A percentile compares a stretch with the other conserved stretches of the same genome.
These are phyloP conservation scores for Sporisorium exsertum DNA, from an alignment of 1,284 basidiomycete species.

Conservation along the genomic window DNA sequence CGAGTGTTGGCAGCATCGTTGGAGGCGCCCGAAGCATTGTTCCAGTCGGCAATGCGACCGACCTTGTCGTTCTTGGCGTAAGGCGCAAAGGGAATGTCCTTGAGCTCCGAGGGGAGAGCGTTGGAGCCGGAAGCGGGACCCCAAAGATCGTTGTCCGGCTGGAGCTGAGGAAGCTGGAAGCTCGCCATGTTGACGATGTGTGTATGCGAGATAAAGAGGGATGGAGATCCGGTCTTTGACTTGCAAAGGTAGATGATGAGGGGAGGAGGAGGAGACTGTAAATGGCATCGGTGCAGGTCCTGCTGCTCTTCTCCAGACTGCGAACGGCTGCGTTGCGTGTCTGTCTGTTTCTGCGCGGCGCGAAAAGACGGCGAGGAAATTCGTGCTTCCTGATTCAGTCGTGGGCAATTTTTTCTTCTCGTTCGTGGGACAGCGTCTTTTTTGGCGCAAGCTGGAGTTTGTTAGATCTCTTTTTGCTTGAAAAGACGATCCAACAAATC, in stretches of 20 bases:
- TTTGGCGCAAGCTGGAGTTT: neutral
- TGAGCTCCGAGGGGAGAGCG: slow-evolving; percentile 62
- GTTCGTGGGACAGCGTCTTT: neutral
- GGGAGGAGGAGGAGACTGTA: neutral
- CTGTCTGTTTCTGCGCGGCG: slow-evolving; percentile 1
- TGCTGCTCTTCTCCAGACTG: neutral
- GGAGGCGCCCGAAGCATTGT: slow-evolving; percentile 73
- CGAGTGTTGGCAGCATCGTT: slow-evolving; percentile 70
- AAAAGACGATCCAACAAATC: neutral
- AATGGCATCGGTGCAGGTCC: neutral
- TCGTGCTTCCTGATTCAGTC: neutral
- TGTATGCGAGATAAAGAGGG: neutral
- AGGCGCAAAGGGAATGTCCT: slow-evolving; percentile 79
- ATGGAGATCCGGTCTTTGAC: slow-evolving; percentile 6
- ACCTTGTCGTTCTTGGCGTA: slow-evolving; percentile 99
- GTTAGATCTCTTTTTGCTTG: neutral
- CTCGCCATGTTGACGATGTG: slow-evolving; percentile 54
- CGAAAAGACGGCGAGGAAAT: neutral
- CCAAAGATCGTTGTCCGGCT: slow-evolving; percentile 59
- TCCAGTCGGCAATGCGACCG: slow-evolving; percentile 98
- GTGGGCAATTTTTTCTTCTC: slow-evolving; percentile 33
- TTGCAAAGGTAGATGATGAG: slow-evolving; percentile 20
- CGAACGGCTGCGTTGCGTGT: neutral
- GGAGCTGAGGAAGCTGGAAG: slow-evolving; percentile 59
- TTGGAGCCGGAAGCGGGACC: slow-evolving; percentile 59